A percentile compares a stretch with the other conserved stretches of the same genome.
Evolutionary conservation across 2,329 filamentous ascomycete species (phyloP).

Genomic region (Thermomyces lanuginosus): DNA sequence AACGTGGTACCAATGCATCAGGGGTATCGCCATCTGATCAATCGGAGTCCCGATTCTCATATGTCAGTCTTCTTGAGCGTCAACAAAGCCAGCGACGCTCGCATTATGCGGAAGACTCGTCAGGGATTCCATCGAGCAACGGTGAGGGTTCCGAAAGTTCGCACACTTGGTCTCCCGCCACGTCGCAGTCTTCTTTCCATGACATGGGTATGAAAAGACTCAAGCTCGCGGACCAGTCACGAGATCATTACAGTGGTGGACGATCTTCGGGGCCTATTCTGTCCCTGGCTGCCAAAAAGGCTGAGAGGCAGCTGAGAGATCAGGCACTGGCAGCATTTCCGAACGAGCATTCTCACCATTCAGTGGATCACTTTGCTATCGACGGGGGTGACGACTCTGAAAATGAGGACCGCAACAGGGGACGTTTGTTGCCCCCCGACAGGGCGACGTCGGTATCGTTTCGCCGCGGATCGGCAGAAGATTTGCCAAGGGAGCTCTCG

Average conservation of each 20-base stretch:
- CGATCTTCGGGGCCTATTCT: slow-evolving; percentile 61
- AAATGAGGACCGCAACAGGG: slow-evolving; percentile 16
- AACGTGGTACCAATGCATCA: slow-evolving; percentile 3
- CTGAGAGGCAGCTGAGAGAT: slow-evolving; percentile 64
- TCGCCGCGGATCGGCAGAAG: slow-evolving; percentile 28
- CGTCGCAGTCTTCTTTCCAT: slow-evolving; percentile 15
- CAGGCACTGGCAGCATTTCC: slow-evolving; percentile 34
- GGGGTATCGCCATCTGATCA: slow-evolving; percentile 9
- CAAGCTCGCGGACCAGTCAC: slow-evolving; percentile 10
- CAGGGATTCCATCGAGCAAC: slow-evolving; percentile 46
- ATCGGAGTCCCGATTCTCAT: slow-evolving; percentile 30
- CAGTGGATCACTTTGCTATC: slow-evolving; percentile 32
- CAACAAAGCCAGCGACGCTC: slow-evolving; percentile 34
- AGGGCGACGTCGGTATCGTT: slow-evolving; percentile 16
- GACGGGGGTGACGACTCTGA: slow-evolving; percentile 22
- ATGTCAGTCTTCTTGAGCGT: slow-evolving; percentile 24
- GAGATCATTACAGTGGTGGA: slow-evolving; percentile 57
- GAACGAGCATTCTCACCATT: slow-evolving; percentile 31
- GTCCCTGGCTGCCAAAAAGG: slow-evolving; percentile 61
- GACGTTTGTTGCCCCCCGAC: slow-evolving; percentile 13
- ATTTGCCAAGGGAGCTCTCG: slow-evolving; percentile 54
- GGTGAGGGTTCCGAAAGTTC: slow-evolving; percentile 32
- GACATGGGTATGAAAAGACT: slow-evolving; percentile 19
- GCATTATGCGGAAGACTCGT: slow-evolving; percentile 44
- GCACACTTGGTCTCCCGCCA: slow-evolving; percentile 29